Evolutionary conservation across 2,329 filamentous ascomycete species (phyloP).

Genomic region (Hymenoscyphus repandus): DNA sequence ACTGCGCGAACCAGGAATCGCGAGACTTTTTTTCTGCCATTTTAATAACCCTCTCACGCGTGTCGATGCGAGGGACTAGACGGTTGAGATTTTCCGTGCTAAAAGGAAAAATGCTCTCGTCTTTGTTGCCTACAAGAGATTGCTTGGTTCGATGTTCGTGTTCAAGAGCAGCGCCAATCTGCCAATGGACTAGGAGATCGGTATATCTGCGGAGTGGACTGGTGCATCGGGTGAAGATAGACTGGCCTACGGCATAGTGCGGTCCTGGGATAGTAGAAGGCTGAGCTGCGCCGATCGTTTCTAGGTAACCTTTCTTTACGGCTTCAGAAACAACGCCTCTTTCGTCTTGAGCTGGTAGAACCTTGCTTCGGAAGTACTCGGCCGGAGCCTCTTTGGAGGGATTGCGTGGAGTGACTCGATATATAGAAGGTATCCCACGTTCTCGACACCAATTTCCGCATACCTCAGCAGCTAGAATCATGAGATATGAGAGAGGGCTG

Average conservation of each 20-base stretch:
- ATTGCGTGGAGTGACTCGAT: conserved; percentile 35
- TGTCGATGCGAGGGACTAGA: conserved; percentile 25
- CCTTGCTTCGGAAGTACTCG: conserved; percentile 21
- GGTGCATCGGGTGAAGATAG: conserved; percentile 59
- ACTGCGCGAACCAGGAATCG: conserved; percentile 53
- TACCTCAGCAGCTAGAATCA: conserved; percentile 58
- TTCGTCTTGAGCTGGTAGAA: conserved; percentile 20
- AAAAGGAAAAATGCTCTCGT: conserved; percentile 29
- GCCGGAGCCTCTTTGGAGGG: conserved; percentile 20
- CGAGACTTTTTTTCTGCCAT: conserved; percentile 24
- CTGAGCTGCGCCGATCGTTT: conserved; percentile 45
- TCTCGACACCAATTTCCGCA: conserved; percentile 56
- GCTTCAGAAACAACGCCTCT: conserved; percentile 10
- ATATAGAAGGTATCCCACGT: conserved; percentile 54
- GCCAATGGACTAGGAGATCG: conserved; percentile 62
- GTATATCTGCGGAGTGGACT: conserved; percentile 60
- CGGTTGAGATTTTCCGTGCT: conserved; percentile 23
- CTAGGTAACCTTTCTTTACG: conserved; percentile 22
- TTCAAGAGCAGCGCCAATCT: conserved; percentile 54
- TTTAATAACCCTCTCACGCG: conserved; percentile 24
- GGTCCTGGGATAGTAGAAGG: conserved; percentile 48
- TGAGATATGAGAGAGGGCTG: conserved; percentile 43
- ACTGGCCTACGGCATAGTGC: conserved; percentile 52
- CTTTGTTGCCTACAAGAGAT: conserved; percentile 33
- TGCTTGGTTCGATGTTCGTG: conserved; percentile 36